Conservation (phyloP, 2,329 filamentous ascomycete genomes). For the Colletotrichum euphorbiae region DNA sequence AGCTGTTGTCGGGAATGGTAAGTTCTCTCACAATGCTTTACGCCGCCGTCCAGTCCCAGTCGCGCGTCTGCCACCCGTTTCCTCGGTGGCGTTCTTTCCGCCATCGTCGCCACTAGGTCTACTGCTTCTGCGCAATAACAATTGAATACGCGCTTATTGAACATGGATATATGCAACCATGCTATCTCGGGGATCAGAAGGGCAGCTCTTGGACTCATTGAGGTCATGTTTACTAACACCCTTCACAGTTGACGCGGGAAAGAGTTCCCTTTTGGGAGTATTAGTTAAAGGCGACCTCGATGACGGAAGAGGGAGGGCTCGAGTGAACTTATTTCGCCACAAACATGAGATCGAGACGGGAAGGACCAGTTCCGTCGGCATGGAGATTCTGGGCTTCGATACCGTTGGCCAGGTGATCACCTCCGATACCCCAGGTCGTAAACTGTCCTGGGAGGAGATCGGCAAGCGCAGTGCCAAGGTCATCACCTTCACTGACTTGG, state of each 20-base stretch:
- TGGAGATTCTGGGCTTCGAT: slow-evolving; percentile 99
- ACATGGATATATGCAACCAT: no score
- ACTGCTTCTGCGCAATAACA: no score
- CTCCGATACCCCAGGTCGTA: slow-evolving; percentile 84
- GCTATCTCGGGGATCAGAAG: no score
- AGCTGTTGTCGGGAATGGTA: slow-evolving; percentile 94
- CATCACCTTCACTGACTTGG: slow-evolving; percentile 94
- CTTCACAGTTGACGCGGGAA: slow-evolving; percentile 90
- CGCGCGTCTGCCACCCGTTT: no score
- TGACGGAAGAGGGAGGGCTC: slow-evolving; percentile 91
- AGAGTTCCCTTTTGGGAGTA: slow-evolving; percentile 95
- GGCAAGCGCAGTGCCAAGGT: slow-evolving; percentile 95
- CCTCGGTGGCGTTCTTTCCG: no score
- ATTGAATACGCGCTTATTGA: no score
- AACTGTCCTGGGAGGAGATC: slow-evolving; percentile 96
- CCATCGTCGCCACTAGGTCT: no score
- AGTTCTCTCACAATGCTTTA: slow-evolving; percentile 39
- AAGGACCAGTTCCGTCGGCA: slow-evolving; percentile 93
- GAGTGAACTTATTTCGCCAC: slow-evolving; percentile 95
- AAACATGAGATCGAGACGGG: slow-evolving; percentile 98
- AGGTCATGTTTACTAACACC: neutral
- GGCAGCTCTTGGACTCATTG: no score
- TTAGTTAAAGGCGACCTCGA: slow-evolving; percentile 95
- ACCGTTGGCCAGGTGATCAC: slow-evolving; percentile 84
- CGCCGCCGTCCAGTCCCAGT: neutral